A percentile compares a stretch with the other conserved stretches of the same genome.
Evolutionary conservation across 805 yeast genomes (phyloP).

Genomic region (Maudiozyma bulderi): DNA sequence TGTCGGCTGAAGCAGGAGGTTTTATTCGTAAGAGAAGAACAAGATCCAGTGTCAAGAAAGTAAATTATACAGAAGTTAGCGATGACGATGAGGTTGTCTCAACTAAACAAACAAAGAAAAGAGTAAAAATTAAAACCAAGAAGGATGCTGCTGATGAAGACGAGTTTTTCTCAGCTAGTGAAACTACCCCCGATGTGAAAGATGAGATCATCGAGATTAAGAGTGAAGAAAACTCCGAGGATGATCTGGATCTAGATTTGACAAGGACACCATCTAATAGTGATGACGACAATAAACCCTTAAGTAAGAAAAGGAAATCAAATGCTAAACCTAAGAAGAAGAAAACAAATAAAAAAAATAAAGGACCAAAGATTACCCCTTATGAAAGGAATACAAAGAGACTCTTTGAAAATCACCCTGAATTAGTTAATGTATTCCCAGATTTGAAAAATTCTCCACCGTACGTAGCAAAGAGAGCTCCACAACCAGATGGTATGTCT

Average conservation of each 20-base stretch:
- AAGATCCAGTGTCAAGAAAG: slow-evolving; percentile 22
- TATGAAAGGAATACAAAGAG: slow-evolving; percentile 60
- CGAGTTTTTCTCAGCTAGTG: slow-evolving; percentile 7
- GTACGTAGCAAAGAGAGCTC: slow-evolving; percentile 45
- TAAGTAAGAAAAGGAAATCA: slow-evolving; percentile 16
- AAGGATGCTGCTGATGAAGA: slow-evolving; percentile 16
- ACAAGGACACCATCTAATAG: background rate
- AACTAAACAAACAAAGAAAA: background rate
- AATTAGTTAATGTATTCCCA: slow-evolving; percentile 62
- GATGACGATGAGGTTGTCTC: background rate
- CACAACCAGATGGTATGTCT: slow-evolving; percentile 72
- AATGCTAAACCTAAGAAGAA: slow-evolving; percentile 10
- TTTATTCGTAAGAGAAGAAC: slow-evolving; percentile 22
- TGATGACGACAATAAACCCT: slow-evolving; percentile 16
- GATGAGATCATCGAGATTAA: slow-evolving; percentile 11
- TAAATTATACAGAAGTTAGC: slow-evolving; percentile 29
- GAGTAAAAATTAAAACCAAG: background rate
- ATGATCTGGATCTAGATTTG: background rate
- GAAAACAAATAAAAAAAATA: slow-evolving; percentile 17
- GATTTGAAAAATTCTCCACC: slow-evolving; percentile 41
- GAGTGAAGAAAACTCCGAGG: background rate
- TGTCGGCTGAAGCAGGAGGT: slow-evolving; percentile 22
- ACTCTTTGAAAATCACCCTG: slow-evolving; percentile 70
- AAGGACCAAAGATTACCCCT: slow-evolving; percentile 50
- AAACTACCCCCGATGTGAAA: slow-evolving; percentile 19